Evolutionary conservation across 1,139 yeast species (phyloP).

Genomic region (Kurtzmaniella quercitrusa): DNA sequence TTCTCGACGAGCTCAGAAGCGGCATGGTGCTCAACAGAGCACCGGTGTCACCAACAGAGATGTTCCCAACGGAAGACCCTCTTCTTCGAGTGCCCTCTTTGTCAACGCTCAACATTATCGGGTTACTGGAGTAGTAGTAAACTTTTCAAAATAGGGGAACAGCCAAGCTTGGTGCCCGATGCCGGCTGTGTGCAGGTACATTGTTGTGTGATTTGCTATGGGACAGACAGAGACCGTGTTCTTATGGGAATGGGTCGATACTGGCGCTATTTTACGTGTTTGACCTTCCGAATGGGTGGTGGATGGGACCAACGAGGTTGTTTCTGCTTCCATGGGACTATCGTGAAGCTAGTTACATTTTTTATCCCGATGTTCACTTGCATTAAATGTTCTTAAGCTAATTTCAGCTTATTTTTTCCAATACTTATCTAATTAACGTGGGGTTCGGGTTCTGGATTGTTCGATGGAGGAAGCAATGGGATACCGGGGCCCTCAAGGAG

Average conservation of each 20-base stretch:
- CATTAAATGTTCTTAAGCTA: not conserved
- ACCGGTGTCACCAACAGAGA: conserved; percentile 55
- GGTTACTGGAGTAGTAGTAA: not conserved
- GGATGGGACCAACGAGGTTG: too few relatives aligned
- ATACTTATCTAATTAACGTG: not conserved
- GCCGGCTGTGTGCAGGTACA: not conserved
- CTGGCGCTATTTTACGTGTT: too few relatives aligned
- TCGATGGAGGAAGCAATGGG: not conserved
- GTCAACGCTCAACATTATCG: not conserved
- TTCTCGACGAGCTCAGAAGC: conserved; percentile 29
- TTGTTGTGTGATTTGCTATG: not conserved
- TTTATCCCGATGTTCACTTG: not conserved
- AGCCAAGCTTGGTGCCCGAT: not conserved
- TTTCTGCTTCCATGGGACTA: too few relatives aligned
- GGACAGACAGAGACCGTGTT: too few relatives aligned
- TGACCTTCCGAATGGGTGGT: not conserved
- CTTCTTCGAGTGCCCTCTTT: conserved; percentile 25
- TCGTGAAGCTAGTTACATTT: too few relatives aligned
- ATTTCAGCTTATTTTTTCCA: not conserved
- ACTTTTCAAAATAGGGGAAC: not conserved
- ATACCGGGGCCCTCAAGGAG: not conserved
- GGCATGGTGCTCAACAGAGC: conserved; percentile 49
- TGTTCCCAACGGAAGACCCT: conserved; percentile 55
- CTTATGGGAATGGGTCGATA: too few relatives aligned
- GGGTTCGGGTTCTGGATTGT: too few relatives aligned